Evolutionary conservation across 2,329 filamentous ascomycete species (phyloP), one percentile per base, ranked within the genome.

Genomic region (Diaporthe velutina): DNA sequence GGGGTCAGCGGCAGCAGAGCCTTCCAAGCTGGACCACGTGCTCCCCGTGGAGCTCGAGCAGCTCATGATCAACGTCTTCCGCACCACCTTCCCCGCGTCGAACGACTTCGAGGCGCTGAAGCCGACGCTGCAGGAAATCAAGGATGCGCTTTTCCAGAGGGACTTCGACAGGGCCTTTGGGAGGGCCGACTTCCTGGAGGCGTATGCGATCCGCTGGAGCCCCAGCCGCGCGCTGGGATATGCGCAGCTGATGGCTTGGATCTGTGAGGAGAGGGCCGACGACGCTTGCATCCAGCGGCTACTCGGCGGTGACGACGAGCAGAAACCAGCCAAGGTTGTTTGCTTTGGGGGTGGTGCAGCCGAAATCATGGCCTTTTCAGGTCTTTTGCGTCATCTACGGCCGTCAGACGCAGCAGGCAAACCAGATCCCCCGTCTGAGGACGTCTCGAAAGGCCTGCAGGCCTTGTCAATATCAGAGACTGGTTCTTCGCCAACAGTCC

Each of bases 121-220:
- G 38, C 80, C 87, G 1, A 83, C 92, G 4, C 88, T 98, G 28
- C 96, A 98, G 81, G 90, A 93, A 70, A 90, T 98, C 76, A 99
- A 98, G 83, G 88, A 92, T 10, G 94, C 96, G 77, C 88, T 99
- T 12, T 98, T 93, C 82, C 92, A 94, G 74, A 91, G 97, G 42
- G 94, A 98, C 82, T 98, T 98, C 83, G 88, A 88, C 17, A 85
- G 87, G 22, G 96, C 96, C 0, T 99, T 98, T 84, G 92, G 91
- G 0, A 88, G 88, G 60, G 88, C 91, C 73, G 91, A 93, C 58
- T 90, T 93, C 79, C 88, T 98, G 25, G 91, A 93, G 76, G 94
- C 93, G 13, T 99, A 99, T 85, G 95, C 95, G 12, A 90, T 95
- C 71, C 87, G 97, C 79, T 99, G 96, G 96, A 98, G 95, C 83